These are phyloP conservation scores for Pyrrhoderma lamaoense DNA, from an alignment of 1,284 basidiomycete species.

Conservation along the genomic window DNA sequence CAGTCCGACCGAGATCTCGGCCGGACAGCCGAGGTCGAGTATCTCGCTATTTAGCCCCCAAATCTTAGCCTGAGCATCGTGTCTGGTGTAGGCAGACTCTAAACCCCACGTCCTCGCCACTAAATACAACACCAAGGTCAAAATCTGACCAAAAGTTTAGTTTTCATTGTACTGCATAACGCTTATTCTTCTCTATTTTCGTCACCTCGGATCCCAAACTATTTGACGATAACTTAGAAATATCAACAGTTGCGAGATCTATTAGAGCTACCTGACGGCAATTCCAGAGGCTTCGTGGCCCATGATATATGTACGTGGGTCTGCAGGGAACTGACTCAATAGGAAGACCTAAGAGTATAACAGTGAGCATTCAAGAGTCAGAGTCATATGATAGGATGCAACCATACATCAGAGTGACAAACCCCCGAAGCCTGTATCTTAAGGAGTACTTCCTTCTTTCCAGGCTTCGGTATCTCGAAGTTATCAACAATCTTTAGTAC, in stretches of 20 bases:
- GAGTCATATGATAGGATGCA: not conserved
- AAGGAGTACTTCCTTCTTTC: constrained; percentile 24
- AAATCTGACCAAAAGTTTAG: too few relatives aligned
- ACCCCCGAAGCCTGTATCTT: constrained; percentile 26
- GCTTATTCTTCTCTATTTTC: not conserved
- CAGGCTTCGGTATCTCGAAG: constrained; percentile 22
- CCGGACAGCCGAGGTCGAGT: too few relatives aligned
- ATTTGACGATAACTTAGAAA: not conserved
- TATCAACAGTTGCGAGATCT: not conserved
- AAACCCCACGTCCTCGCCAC: too few relatives aligned
- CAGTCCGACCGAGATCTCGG: too few relatives aligned
- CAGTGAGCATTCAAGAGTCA: not conserved
- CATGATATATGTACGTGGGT: constrained; percentile 23
- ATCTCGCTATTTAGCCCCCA: too few relatives aligned
- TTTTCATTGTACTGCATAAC: not conserved
- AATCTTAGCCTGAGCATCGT: too few relatives aligned
- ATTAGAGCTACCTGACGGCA: constrained; percentile 19
- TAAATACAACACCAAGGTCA: too few relatives aligned
- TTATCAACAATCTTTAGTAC: constrained; percentile 17
- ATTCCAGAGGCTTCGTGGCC: constrained; percentile 26
- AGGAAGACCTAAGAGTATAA: constrained; percentile 8
- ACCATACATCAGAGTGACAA: constrained; percentile 24
- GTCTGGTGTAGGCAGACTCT: too few relatives aligned
- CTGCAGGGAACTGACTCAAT: constrained; percentile 20
- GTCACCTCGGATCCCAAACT: not conserved